Base-by-base conservation (phyloP, 1,284 basidiomycete species). In the Chalciporus sp. region DNA sequence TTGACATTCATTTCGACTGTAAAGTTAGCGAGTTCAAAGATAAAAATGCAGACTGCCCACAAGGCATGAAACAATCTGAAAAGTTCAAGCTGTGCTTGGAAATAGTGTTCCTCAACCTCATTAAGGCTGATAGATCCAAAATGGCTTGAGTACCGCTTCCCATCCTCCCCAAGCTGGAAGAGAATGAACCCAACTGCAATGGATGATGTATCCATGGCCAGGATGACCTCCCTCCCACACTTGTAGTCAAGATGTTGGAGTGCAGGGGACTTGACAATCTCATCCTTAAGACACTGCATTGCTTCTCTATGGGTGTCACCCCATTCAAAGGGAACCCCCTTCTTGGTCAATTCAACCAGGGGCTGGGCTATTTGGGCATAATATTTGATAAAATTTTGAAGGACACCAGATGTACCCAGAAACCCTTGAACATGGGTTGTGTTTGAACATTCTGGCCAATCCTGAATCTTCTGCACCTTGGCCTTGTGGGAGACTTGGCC, bases 61-160 rank as follows among this genome's bases (percentile, higher is more conserved):
- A 31, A 55, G 0, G 73, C 64, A 0, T 69, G 59, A 51, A 70
- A 76, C 0, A 78, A 54, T 0, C 76, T 71, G 47, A 73, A 79
- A 0, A 79, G 50, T 49, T 80, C 73, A 4, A 75, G 58, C 54
- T 79, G 78, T 0, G 74, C 61, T 47, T 80, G 77, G 0, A 71
- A 76, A 44, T 75, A 80, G 0, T 60, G 43, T 0, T 60, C 50
- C 56, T 80, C 72, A 0, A 67, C 42, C 0, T 74, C 65, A 37
- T 69, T 75, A 40, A 73, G 65, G 0, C 66, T 63, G 4, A 79
- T 73, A 0, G 73, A 77, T 0, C 72, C 67, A 47, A 68, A 76
- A 1, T 62, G 46, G 0, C 60, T 59, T 8, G 58, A 65, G 17
- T 63, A 63, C 1, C 56, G 19, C 3, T 57, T 48, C 3, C 67